Base-by-base conservation (phyloP, 352 stramenopile species). In the Globisporangium ultimum region DNA sequence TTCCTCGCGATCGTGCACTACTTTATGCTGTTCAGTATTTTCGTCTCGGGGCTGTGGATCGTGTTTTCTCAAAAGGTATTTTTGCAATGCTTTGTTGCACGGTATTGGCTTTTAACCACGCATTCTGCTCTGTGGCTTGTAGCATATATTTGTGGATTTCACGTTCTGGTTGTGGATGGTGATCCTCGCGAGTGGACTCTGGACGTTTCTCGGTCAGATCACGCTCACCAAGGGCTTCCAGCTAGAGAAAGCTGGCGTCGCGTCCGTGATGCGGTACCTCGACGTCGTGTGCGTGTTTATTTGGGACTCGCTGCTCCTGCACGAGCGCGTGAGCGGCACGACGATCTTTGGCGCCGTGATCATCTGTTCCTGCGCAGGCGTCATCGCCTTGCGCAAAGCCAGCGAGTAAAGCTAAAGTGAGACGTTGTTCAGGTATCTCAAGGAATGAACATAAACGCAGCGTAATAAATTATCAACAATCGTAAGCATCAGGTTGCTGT, bases 221-320 rank as follows among this genome's bases (percentile, higher is more conserved):
- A 72, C 73, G 28, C 67, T 93, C 38, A 90, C 83, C 11, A 73
- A 76, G 40, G 83, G 83, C 14, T 86, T 93, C 48, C 80, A 93
- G 53, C 62, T 89, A 6, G 83, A 89, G 48, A 82, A 87, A 51
- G 76, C 72, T 9, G 83, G 80, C 28, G 50, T 86, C 17, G 83
- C 80, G 6, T 74, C 80, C 1, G 76, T 86, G 22, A 89, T 89
- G 80, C 72, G 80, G 18, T 89, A 87, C 51, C 47, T 88, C 38
- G 80, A 88, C 60, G 76, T 90, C 11, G 76, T 87, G 11, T 86
- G 72, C 60, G 76, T 87, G 9, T 90, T 90, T 50, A 55, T 87
- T 14, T 88, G 76, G 76, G 78, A 90, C 63, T 66, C 62, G n/a
- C 28, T 64, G 20, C 64, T 83, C 40, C 67, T 87, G 2, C 54